Base-by-base conservation (phyloP, 1,284 basidiomycete genomes). In the Jaminaea rosea region DNA sequence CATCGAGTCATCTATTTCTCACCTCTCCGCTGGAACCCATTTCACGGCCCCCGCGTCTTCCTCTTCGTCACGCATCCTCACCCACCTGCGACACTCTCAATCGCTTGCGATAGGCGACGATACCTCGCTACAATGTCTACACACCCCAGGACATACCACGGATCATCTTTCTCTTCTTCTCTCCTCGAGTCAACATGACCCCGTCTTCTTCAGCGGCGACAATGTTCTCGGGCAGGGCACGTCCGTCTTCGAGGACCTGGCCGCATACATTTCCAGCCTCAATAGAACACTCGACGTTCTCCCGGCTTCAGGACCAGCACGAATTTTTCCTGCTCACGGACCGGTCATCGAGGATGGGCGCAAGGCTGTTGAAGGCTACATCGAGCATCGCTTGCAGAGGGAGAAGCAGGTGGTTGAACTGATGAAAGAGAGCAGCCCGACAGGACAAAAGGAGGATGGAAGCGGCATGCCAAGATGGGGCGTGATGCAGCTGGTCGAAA, bases 141-240 rank as follows among this genome's bases (percentile, higher is more conserved):
- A 88, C 68, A 86, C 89, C 0, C 93, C 92, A 0, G 93, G 92
- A 0, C 93, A 97, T 69, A 96, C 92, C 0, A 69, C 78, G 31
- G 92, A 97, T 74, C 92, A 88, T 5, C 81, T 93, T 62, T 85
- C 80, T 47, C 49, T 73, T 5, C 32, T 70, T n/a, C 49, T 70
- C 15, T 41, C 53, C 28, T 59, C 69, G 44, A n/a, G n/a, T n/a
- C n/a, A n/a, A n/a, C n/a, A n/a, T n/a, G 37, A 78, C 84, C 81
- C 1, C 78, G 92, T 23, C 87, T 56, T 73, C 24, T 52, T 93
- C 76, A 92, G 89, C 0, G 88, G 86, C 1, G 93, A 97, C 75
- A 88, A 85, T 5, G 83, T 97, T 4, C 81, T 97, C 21, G 92
- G 93, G 0, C 83, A 90, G 59, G 90, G 91, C 1, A 91, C 90